Evolutionary conservation across 1,284 basidiomycete species (phyloP), one percentile per base, ranked within the genome.

Genomic region (Trametes polyzona): DNA sequence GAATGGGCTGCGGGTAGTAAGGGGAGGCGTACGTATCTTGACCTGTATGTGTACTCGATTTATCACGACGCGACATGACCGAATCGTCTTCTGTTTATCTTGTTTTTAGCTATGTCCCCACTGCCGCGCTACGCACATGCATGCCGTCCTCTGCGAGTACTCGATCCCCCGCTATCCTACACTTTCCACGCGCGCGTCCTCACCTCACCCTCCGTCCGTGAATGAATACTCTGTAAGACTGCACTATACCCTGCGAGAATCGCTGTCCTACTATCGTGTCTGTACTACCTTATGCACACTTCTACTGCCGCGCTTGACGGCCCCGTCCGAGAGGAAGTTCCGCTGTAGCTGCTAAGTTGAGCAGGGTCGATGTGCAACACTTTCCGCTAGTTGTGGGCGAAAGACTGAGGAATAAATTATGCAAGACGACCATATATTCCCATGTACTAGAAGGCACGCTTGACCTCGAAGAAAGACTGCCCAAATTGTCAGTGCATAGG

Each of bases 401-500:
- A 21, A 46, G 17, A 11, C 7, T 17, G 27, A 21, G 40, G 33
- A 35, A 58, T 59, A 63, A 63, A 47, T 60, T 63, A 63, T 58
- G 52, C 56, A 58, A 63, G 46, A 60, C 47, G 43, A 47, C 50
- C 36, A 30, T 40, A 35, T 14, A 55, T 44, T 26, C 32, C 50
- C 49, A 9, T 33, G 17, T 39, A 58, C 61, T 79, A 93, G 74
- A 96, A 92, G 70, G 95, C 90, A 73, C 95, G 87, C 74, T 96
- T 96, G 59, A 96, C 93, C 78, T 96, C 94, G 68, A 96, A 96
- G 83, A 94, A 94, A 8, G 90, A 92, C 90, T 84, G 64, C 14
- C 56, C 29, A 37, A 48, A 55, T 32, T 35, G 35, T 50, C 14
- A 64, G 57, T n/a, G n/a, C 35, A 32, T 6, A 35, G 6, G n/a